Base-by-base conservation (phyloP, 805 yeast genomes). In the Candida ortonii region DNA sequence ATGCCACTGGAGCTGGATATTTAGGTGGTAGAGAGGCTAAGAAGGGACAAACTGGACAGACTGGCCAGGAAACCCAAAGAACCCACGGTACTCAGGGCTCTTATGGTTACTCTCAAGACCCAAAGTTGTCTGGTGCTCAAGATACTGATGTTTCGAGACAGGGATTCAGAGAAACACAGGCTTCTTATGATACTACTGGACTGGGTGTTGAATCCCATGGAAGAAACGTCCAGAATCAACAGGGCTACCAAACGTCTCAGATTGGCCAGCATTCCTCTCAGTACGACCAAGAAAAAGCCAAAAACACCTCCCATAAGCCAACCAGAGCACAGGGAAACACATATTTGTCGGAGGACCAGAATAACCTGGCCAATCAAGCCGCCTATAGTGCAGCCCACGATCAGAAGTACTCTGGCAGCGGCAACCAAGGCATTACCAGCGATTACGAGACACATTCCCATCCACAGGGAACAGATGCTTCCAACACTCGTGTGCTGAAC, bases 311-410 rank as follows among this genome's bases (percentile, higher is more conserved):
- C n/a, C n/a, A n/a, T n/a, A n/a, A n/a, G n/a, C n/a, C n/a, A n/a
- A n/a, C n/a, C n/a, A n/a, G n/a, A n/a, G n/a, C n/a, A n/a, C 31
- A 25, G 8, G 37, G 41, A 13, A 45, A 47, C 21, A 38, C 41
- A 7, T 30, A 44, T 14, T 25, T 48, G 27, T 33, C 40, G 15
- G 26, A 34, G 6, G 39, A 39, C 30, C 46, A 48, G 29, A 48
- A 48, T 21, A 19, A 39, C 10, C 31, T 40, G 33, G 52, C 52
- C 17, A 41, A 24, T 19, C 40, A 30, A 19, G 49, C 54, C 14
- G 52, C 54, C 9, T 23, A 34, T 14, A 32, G 39, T 10, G 47
- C 47, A 3, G 16, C 39, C 16, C 36, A 44, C 20, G 45, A 41
- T 16, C 33, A 27, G 16, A 36, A 40, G 6, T 21, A 16, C 13